Conservation (phyloP, 805 yeast species). For the Candida arabinofermentans region DNA sequence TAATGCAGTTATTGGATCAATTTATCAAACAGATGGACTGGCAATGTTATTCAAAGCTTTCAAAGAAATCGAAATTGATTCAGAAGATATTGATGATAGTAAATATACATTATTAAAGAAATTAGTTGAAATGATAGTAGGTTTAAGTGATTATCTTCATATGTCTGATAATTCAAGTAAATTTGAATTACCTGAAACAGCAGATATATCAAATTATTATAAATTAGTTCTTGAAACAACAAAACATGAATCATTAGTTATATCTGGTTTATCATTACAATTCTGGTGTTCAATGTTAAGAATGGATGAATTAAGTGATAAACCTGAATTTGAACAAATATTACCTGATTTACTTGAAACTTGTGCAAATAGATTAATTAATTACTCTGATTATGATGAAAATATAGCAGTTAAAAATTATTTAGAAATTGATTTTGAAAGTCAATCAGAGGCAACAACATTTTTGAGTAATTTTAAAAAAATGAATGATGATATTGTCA, state of each 20-base stretch:
- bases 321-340: conserved; percentile 48
- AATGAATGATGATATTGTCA: conserved; percentile 83
- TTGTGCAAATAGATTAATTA: conserved; percentile 73
- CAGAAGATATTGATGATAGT: conserved; percentile 66
- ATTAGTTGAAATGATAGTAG: conserved; percentile 89
- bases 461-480: conserved; percentile 79
- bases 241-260: conserved; percentile 78
- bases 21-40: conserved; percentile 74
- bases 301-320: conserved; percentile 66
- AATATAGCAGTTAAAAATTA: conserved; percentile 61
- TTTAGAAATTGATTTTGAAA: conserved; percentile 84
- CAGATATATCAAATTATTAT: conserved; percentile 67
- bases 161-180: conserved; percentile 14
- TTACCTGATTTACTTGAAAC: conserved; percentile 69
- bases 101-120: conserved; percentile 81
- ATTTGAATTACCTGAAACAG: conserved; percentile 40
- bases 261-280: conserved; percentile 85
- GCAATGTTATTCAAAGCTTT: conserved; percentile 63
- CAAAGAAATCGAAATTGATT: conserved; percentile 52
- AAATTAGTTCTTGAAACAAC: conserved; percentile 77
- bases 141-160: conserved; percentile 71
- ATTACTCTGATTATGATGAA: conserved; percentile 65
- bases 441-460: conserved; percentile 70
- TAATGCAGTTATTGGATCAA: conserved; percentile 70
- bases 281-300: conserved; percentile 92